Evolutionary conservation across 306 rosid genomes (phyloP).

Genomic region (Cajanus cajan): DNA sequence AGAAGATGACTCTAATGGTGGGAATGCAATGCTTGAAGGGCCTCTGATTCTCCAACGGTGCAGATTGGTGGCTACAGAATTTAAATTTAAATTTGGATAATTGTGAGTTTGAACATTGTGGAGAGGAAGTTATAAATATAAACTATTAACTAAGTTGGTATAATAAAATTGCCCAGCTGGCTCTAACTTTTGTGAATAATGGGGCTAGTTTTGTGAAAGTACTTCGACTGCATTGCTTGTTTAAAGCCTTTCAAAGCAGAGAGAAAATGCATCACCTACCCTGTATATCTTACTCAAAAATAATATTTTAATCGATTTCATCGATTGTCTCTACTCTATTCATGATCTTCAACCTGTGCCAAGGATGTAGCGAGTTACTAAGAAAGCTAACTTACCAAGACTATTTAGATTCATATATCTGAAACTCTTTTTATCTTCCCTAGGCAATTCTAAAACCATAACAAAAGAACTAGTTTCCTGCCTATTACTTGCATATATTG

Average conservation of each 20-base stretch:
- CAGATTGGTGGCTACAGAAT: constrained; percentile 35
- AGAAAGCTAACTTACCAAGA: neutral
- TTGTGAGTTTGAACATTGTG: neutral
- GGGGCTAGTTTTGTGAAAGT: neutral
- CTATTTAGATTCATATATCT: neutral
- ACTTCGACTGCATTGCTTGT: neutral
- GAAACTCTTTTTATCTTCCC: neutral
- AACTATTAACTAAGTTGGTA: neutral
- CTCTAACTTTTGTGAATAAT: neutral
- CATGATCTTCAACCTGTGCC: neutral
- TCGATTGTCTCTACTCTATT: neutral
- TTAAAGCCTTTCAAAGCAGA: neutral
- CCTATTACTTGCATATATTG: neutral
- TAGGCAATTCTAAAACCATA: neutral
- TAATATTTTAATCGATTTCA: neutral
- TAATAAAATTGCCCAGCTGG: neutral
- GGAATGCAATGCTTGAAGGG: constrained; percentile 39
- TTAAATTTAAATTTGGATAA: neutral
- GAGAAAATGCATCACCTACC: neutral
- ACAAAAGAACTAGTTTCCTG: neutral
- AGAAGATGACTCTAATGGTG: constrained; percentile 37
- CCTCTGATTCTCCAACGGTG: constrained; percentile 30
- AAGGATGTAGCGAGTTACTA: neutral
- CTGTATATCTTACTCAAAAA: neutral
- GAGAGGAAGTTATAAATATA: neutral